phyloP scores from a whole-genome alignment of 306 rosid genomes.

The Potentilla sterilis region DNA sequence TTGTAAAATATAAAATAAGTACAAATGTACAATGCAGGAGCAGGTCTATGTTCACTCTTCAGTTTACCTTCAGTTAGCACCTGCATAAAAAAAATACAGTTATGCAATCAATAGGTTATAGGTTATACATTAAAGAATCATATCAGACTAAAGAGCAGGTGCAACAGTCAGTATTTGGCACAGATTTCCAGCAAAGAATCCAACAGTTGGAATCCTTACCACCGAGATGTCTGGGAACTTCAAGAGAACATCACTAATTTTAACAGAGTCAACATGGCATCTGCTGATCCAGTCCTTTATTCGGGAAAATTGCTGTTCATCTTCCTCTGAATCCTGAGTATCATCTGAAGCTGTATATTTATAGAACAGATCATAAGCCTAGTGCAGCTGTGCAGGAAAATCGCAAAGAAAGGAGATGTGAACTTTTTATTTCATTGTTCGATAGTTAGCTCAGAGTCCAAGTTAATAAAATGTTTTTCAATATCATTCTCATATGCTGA shows the following conservation, averaged over 20 bases:
- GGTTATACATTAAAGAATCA: slow-evolving; percentile 13
- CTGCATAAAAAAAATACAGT: slow-evolving; percentile 49
- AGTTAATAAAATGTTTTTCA: background rate
- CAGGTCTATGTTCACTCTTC: background rate
- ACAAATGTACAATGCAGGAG: background rate
- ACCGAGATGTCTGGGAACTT: slow-evolving; percentile 86
- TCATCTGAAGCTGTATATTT: slow-evolving; percentile 41
- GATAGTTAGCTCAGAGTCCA: background rate
- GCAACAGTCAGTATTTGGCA: slow-evolving; percentile 10
- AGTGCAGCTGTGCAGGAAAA: background rate
- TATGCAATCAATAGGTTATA: slow-evolving; percentile 29
- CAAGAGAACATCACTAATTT: slow-evolving; percentile 70
- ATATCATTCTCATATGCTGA: slow-evolving; percentile 3
- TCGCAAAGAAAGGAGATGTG: background rate
- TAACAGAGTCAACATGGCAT: slow-evolving; percentile 58
- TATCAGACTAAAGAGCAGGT: background rate
- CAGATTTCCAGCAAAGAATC: background rate
- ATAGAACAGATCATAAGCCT: slow-evolving; percentile 14
- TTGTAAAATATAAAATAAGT: background rate
- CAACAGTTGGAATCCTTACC: slow-evolving; percentile 40
- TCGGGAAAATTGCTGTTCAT: slow-evolving; percentile 67
- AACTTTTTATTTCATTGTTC: background rate
- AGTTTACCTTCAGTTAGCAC: slow-evolving; percentile 72
- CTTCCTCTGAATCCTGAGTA: slow-evolving; percentile 78
- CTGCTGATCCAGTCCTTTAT: slow-evolving; percentile 76